Base-by-base conservation (phyloP, 202 grass and related monocot species). In the Panicum hallii region DNA sequence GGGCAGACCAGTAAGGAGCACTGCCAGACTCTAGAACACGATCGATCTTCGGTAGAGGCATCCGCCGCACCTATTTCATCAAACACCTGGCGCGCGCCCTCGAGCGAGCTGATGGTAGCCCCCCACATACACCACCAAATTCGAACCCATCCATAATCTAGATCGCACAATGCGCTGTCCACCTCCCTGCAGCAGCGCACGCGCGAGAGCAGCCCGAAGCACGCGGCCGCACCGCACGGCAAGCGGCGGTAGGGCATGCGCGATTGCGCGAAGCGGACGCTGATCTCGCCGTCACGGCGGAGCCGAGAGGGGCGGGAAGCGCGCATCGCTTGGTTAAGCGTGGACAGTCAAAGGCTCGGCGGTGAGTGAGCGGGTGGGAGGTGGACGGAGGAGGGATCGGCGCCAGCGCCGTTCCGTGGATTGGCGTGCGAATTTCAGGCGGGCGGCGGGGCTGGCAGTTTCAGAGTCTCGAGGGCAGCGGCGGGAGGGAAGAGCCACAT, bases 11-110 rank as follows among this genome's bases (percentile, higher is more conserved):
- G 17, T 78, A 19, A 28, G 23, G 15, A 56, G 40, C 40, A 73
- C 47, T 28, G 15, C 0, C 47, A 63, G 54, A 6, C 50, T 13
- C n/a, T 63, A 28, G 62, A 43, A 77, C 64, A 83, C 40, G 62
- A 88, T 70, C 32, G 73, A 72, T 26, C 15, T 63, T 68, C 77
- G 67, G 6, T 41, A 47, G 56, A 76, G 63, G 79, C 68, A 60
- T 55, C 69, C 13, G 22, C 36, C 38, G 48, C 43, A 16, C 66
- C 48, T 58, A 87, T 93, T 90, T 90, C 79, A 40, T 90, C 83
- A 68, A 90, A 88, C 86, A 88, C 74, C 65, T 89, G 19, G 22
- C 50, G 83, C 43, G 79, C 60, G 83, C 83, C 63, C n/a, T 72
- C 11, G 46, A 15, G 86, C 56, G 45, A 70, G 52, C 43, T 75